Percentiles rank a stretch among this genome's conserved stretches.
Conservation (phyloP, 2,329 filamentous ascomycete species). For the Aspergillus amoenus region DNA sequence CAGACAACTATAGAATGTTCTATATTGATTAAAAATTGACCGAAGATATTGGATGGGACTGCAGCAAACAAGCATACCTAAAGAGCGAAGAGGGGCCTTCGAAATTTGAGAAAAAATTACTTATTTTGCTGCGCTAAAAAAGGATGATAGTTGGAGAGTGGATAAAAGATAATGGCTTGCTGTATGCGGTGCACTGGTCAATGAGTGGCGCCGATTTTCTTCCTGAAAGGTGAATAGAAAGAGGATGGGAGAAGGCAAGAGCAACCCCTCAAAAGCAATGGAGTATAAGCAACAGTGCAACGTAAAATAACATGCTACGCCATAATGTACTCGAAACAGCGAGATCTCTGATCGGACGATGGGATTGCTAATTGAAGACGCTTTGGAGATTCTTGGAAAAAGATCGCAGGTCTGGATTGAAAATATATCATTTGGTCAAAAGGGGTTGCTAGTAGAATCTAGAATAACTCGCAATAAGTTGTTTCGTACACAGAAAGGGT, state of each 20-base stretch:
- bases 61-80: neutral
- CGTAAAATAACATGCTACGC: no score
- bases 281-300: no score
- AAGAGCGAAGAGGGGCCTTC: neutral
- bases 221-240: neutral
- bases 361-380: no score
- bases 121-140: neutral
- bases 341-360: no score
- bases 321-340: no score
- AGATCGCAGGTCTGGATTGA: slow-evolving; percentile 10
- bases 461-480: slow-evolving; percentile 16
- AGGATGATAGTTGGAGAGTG: neutral
- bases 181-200: neutral
- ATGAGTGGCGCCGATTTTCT: no score
- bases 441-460: slow-evolving; percentile 20
- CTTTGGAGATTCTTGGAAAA: no score
- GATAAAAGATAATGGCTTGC: neutral
- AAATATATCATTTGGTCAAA: slow-evolving; percentile 17
- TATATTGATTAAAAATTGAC: neutral
- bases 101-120: neutral
- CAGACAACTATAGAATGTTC: neutral
- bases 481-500: slow-evolving; percentile 15
- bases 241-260: neutral
- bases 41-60: neutral
- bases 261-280: neutral